Base-by-base conservation (phyloP, 805 yeast genomes). In the Zygotorulaspora florentina region DNA sequence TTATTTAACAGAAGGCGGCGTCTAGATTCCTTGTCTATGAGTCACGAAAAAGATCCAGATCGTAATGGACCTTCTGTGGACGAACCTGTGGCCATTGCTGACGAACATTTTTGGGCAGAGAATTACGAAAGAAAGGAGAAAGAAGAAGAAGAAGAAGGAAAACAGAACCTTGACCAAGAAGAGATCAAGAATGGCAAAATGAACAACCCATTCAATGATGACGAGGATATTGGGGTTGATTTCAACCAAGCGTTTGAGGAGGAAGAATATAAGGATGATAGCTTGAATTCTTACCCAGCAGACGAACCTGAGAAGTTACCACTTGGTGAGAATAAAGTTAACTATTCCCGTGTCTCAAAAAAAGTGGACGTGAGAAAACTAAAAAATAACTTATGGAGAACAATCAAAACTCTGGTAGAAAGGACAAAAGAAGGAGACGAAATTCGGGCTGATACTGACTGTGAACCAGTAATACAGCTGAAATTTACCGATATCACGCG, bases 311-410 rank as follows among this genome's bases (percentile, higher is more conserved):
- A 47, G 2, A 39, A 48, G 30, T 35, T 40, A 7, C 39, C 45
- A 11, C 35, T 50, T 6, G 47, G 48, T 34, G 57, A 56, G 13
- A 58, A 55, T 13, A 64, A 73, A 44, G 73, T 82, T 17, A 77
- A 73, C 48, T 86, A 78, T 58, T 81, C 95, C 2, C 73, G 81
- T 40, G 77, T 79, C 7, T 87, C 96, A 3, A 88, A 87, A 61
- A 77, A 80, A 50, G 93, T 89, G 25, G 90, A 88, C 58, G 85
- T 89, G 28, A 77, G 79, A 51, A 67, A 70, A 20, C 70, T 88
- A 42, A 88, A 89, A 67, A 83, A 81, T 44, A 86, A 85, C 56
- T 57, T 88, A 33, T 88, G 96, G 95, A 71, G 71, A 27, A 72
- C 77, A 1, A 68, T 81, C 3, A 69, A 67, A 16, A 39, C 31